Percentiles rank a stretch among this genome's conserved stretches.
Evolutionary conservation across 768 basidiomycete species (phyloP).

Genomic region (Podaxis sp.): DNA sequence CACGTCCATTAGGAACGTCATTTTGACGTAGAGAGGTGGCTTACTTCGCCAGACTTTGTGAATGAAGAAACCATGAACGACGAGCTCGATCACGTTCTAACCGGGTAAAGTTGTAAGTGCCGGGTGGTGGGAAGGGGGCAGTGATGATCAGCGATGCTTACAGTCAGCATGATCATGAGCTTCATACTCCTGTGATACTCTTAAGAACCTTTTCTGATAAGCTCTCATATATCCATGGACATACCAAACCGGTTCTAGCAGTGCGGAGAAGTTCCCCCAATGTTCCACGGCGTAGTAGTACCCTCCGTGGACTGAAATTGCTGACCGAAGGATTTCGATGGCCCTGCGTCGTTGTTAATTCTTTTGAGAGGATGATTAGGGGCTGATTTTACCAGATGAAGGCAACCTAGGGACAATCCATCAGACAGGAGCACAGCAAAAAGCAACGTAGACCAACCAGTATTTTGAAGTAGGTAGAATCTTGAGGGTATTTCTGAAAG

Average conservation of each 20-base stretch:
- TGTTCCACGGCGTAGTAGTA: slow-evolving; percentile 14
- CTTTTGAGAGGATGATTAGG: not conserved
- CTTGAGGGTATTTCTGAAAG: slow-evolving; percentile 14
- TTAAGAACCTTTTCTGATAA: not conserved
- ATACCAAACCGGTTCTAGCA: slow-evolving; percentile 1
- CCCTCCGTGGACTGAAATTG: slow-evolving; percentile 8
- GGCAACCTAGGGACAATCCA: not conserved
- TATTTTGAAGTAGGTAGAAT: not conserved
- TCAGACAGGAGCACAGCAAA: not conserved
- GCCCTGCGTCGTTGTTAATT: not conserved
- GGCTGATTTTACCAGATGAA: slow-evolving; percentile 1
- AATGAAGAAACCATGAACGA: slow-evolving; percentile 13
- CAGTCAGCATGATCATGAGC: slow-evolving; percentile 14
- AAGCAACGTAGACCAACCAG: not conserved
- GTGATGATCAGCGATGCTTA: not conserved
- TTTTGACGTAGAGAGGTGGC: not conserved
- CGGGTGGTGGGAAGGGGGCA: not conserved
- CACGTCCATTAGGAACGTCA: not conserved
- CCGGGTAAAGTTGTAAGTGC: not conserved
- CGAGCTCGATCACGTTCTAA: slow-evolving; percentile 11
- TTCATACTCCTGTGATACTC: slow-evolving; percentile 9
- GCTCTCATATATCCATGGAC: not conserved
- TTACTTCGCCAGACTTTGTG: slow-evolving; percentile 13
- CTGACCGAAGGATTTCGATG: slow-evolving; percentile 9
- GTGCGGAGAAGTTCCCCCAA: slow-evolving; percentile 3